These are phyloP conservation scores for Hondaea fermentalgiana DNA, from an alignment of 108 stramenopile species.

Conservation along the genomic window DNA sequence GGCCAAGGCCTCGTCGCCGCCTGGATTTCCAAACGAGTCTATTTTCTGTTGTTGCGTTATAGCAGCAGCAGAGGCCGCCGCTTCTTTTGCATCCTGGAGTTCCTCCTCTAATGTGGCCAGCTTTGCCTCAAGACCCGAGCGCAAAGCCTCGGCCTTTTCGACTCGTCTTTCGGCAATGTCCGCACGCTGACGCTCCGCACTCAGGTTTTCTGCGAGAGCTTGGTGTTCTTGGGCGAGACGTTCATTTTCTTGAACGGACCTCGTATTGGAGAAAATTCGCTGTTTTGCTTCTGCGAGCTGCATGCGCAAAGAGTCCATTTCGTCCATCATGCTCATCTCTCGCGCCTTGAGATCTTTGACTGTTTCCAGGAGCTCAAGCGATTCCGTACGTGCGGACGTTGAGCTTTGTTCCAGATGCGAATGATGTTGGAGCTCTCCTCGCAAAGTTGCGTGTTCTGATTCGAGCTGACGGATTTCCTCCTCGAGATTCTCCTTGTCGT, in stretches of 20 bases:
- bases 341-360: background rate
- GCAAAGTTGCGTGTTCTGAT: background rate
- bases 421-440: background rate
- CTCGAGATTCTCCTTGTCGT: background rate
- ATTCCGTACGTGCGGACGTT: background rate
- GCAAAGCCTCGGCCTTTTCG: background rate
- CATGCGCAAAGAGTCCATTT: background rate
- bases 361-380: background rate
- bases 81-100: no score
- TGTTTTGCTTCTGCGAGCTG: constrained; percentile 2
- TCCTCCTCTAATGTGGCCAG: background rate
- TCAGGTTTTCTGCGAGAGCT: background rate
- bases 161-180: background rate
- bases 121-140: background rate
- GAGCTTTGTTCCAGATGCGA: background rate
- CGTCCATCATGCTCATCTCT: background rate
- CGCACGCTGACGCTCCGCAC: background rate
- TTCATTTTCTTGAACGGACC: background rate
- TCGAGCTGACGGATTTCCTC: background rate
- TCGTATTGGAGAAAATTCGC: background rate
- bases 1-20: no score
- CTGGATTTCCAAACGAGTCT: no score
- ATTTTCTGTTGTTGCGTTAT: no score
- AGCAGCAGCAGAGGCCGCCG: no score
- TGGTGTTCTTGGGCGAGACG: background rate